These are phyloP conservation scores for Cladosporium sp. DNA, from an alignment of 2,329 filamentous ascomycete genomes.

Conservation along the genomic window DNA sequence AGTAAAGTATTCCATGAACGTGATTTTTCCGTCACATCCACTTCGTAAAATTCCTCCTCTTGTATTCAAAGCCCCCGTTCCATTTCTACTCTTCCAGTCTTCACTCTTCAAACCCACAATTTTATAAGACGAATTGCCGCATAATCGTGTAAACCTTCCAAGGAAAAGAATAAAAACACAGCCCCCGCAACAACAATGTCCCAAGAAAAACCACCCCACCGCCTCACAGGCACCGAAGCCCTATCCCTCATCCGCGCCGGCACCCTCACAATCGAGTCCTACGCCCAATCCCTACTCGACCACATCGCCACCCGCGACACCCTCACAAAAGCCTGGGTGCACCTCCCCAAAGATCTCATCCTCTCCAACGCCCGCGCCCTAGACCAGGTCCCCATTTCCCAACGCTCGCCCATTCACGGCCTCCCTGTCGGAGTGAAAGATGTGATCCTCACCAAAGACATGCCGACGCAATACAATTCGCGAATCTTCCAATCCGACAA, in stretches of 20 bases:
- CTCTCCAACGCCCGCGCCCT: slow-evolving; percentile 47
- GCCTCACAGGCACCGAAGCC: slow-evolving; percentile 42
- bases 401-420: slow-evolving; percentile 54
- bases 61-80: no score
- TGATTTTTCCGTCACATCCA: no score
- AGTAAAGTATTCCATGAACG: no score
- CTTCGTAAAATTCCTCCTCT: no score
- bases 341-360: slow-evolving; percentile 43
- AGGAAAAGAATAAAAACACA: no score
- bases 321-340: slow-evolving; percentile 48
- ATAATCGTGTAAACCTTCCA: no score
- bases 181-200: not conserved
- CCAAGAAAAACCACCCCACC: slow-evolving; percentile 14
- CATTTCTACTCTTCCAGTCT: no score
- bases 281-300: slow-evolving; percentile 44
- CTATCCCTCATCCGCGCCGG: slow-evolving; percentile 35
- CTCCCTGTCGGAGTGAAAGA: slow-evolving; percentile 58
- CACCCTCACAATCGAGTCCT: slow-evolving; percentile 46
- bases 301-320: slow-evolving; percentile 43
- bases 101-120: no score
- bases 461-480: slow-evolving; percentile 56
- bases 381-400: slow-evolving; percentile 41
- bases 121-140: no score
- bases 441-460: slow-evolving; percentile 55
- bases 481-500: slow-evolving; percentile 46